A percentile compares a stretch with the other conserved stretches of the same genome.
Conservation (phyloP, 768 basidiomycete species). For the Coprinellus micaceus region DNA sequence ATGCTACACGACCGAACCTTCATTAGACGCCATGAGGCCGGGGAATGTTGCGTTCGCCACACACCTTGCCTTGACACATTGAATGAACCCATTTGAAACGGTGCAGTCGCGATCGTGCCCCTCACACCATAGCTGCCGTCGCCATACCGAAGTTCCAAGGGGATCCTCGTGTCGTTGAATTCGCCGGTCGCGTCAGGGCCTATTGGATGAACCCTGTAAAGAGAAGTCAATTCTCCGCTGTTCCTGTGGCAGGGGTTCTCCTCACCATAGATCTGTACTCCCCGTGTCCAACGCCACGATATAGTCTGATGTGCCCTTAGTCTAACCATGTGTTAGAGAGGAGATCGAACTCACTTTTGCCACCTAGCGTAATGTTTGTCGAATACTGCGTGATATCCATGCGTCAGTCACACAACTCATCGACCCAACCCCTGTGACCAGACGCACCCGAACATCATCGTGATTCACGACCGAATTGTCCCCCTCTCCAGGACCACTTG, state of each 20-base stretch:
- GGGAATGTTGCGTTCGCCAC: constrained; percentile 3
- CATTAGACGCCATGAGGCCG: constrained; percentile 21
- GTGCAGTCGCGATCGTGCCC: constrained; percentile 31
- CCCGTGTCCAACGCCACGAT: constrained; percentile 34
- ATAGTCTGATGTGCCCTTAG: neutral
- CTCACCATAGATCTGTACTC: constrained; percentile 35
- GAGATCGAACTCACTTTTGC: constrained; percentile 18
- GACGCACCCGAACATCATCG: no score
- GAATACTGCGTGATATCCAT: constrained; percentile 18
- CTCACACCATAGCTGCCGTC: constrained; percentile 31
- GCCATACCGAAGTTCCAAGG: constrained; percentile 26
- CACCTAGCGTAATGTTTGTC: constrained; percentile 28
- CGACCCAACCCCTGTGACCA: no score
- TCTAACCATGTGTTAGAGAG: neutral
- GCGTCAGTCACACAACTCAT: neutral
- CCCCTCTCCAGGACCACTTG: no score
- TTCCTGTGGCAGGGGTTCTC: neutral
- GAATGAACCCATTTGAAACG: constrained; percentile 28
- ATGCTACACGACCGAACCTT: constrained; percentile 11
- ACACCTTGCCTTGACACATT: constrained; percentile 25
- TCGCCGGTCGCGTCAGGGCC: constrained; percentile 23
- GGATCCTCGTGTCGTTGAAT: constrained; percentile 30
- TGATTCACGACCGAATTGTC: no score
- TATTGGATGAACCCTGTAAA: constrained; percentile 29
- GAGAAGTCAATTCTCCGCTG: neutral